phyloP scores from a whole-genome alignment of 768 basidiomycete genomes.

The Suillus clintonianus region DNA sequence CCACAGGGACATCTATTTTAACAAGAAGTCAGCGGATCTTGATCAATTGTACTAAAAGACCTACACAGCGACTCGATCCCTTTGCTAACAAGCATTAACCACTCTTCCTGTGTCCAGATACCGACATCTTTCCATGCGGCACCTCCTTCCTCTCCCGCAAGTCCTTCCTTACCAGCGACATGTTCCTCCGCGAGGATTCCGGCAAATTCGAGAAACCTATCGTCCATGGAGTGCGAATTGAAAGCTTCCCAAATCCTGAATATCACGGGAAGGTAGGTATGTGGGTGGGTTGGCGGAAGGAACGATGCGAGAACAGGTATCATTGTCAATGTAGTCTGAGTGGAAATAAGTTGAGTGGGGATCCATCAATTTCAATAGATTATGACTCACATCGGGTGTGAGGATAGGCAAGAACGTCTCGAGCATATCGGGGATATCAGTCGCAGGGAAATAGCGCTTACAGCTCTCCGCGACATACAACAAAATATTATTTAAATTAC shows the following conservation, averaged over 20 bases:
- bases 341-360: conserved; percentile 9
- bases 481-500: conserved; percentile 70
- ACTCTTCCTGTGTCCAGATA: conserved; percentile 85
- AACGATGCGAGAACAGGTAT: conserved; percentile 77
- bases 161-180: conserved; percentile 56
- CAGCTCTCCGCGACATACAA: conserved; percentile 74
- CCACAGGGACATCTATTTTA: conserved; percentile 46
- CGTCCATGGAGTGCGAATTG: conserved; percentile 73
- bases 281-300: conserved; percentile 64
- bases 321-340: conserved; percentile 67
- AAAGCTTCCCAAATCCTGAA: conserved; percentile 82
- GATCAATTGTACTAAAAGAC: conserved; percentile 6
- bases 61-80: conserved; percentile 79
- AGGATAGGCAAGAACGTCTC: conserved; percentile 67
- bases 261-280: conserved; percentile 69
- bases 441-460: conserved; percentile 66
- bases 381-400: conserved; percentile 63
- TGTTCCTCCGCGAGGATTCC: conserved; percentile 74
- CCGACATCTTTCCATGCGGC: conserved; percentile 82
- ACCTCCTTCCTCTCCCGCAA: conserved; percentile 53
- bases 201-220: conserved; percentile 70
- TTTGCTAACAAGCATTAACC: conserved; percentile 81
- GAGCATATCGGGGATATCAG: conserved; percentile 72
- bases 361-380: background rate
- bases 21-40: conserved; percentile 12